Percentiles rank a stretch among this genome's conserved stretches.
Conservation (phyloP, 108 stramenopile species). For the Nitzschia sp. region DNA sequence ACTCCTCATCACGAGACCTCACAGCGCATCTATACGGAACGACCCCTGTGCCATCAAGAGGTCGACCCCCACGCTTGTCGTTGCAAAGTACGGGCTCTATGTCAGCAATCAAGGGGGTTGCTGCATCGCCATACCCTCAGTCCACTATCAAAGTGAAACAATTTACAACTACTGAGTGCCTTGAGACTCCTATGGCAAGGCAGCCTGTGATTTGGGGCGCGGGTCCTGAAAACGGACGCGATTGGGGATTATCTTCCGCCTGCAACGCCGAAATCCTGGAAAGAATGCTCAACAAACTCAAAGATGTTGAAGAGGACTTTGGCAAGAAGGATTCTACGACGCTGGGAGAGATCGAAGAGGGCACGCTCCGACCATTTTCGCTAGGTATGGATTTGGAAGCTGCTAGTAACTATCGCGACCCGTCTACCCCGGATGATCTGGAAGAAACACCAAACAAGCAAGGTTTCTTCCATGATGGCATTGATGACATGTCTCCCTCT, state of each 20-base stretch:
- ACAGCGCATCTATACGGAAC: slow-evolving; percentile 37
- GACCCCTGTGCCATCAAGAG: slow-evolving; percentile 24
- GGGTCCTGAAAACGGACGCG: slow-evolving; percentile 57
- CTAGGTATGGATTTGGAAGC: slow-evolving; percentile 26
- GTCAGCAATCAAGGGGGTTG: not conserved
- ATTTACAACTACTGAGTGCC: slow-evolving; percentile 11
- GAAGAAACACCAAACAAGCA: not conserved
- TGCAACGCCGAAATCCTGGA: slow-evolving; percentile 44
- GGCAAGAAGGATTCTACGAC: slow-evolving; percentile 11
- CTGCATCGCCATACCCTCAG: slow-evolving; percentile 17
- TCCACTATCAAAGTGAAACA: slow-evolving; percentile 2
- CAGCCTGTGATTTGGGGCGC: slow-evolving; percentile 67
- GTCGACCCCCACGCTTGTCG: slow-evolving; percentile 33
- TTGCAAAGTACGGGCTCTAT: slow-evolving; percentile 8
- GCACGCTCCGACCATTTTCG: not conserved
- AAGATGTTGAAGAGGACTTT: slow-evolving; percentile 25
- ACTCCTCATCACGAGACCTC: slow-evolving; percentile 29
- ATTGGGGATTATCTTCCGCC: slow-evolving; percentile 70
- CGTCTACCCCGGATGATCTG: not conserved
- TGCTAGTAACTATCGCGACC: slow-evolving; percentile 14
- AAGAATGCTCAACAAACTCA: slow-evolving; percentile 43
- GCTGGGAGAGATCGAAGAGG: not conserved
- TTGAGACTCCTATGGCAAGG: slow-evolving; percentile 60
- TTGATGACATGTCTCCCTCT: slow-evolving; percentile 4
- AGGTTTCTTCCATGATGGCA: slow-evolving; percentile 1